phyloP scores from a whole-genome alignment of 2,329 filamentous ascomycete genomes.

The Pseudopyricularia javanii region DNA sequence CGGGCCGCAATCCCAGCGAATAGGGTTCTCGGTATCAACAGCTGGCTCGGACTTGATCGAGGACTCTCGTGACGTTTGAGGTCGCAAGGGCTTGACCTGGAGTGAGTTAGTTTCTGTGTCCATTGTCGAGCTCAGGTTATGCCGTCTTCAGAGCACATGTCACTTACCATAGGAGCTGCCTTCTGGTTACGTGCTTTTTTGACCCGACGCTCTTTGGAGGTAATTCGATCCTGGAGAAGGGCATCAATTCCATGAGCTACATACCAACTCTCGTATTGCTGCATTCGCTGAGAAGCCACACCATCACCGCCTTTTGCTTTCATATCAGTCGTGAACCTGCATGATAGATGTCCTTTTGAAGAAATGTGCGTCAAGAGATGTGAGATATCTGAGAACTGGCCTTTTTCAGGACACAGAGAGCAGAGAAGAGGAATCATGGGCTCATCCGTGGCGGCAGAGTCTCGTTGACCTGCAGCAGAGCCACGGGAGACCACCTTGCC shows the following conservation, averaged over 20 bases:
- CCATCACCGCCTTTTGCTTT: constrained; percentile 51
- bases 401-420: constrained; percentile 69
- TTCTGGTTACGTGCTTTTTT: neutral
- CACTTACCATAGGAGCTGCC: neutral
- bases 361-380: constrained; percentile 86
- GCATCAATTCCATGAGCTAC: constrained; percentile 54
- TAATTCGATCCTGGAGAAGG: constrained; percentile 67
- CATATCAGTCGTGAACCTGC: constrained; percentile 72
- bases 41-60: neutral
- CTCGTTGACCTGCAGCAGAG: neutral
- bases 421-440: constrained; percentile 57
- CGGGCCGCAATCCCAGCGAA: neutral
- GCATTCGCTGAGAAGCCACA: constrained; percentile 49
- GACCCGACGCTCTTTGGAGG: constrained; percentile 56
- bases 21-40: neutral
- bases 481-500: neutral
- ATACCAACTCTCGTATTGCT: constrained; percentile 71
- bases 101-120: neutral
- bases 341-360: constrained; percentile 82
- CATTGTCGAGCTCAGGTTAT: neutral
- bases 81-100: neutral
- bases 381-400: constrained; percentile 78
- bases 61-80: neutral
- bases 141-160: neutral
- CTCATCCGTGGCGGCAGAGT: constrained; percentile 1